These are phyloP conservation scores for Aureobasidium sp. DNA, from an alignment of 2,329 filamentous ascomycete genomes.

Conservation along the genomic window DNA sequence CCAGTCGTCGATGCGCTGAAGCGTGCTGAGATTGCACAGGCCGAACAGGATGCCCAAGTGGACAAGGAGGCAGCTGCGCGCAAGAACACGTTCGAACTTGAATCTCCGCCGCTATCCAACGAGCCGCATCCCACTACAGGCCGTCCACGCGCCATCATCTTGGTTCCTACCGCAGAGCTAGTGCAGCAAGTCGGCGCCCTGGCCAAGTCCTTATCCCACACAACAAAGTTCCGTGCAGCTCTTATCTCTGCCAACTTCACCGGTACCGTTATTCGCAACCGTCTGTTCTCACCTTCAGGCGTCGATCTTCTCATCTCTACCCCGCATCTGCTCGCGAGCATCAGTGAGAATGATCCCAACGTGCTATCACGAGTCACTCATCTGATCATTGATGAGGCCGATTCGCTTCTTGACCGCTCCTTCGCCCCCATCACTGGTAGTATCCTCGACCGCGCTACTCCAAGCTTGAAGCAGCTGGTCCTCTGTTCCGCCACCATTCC, in stretches of 20 bases:
- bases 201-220: slow-evolving; percentile 74
- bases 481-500: slow-evolving; percentile 97
- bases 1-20: slow-evolving; percentile 83
- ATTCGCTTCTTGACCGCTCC: slow-evolving; percentile 88
- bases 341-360: slow-evolving; percentile 82
- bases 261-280: slow-evolving; percentile 70
- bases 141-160: slow-evolving; percentile 71
- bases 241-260: slow-evolving; percentile 71
- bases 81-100: slow-evolving; percentile 51
- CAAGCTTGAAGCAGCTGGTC: slow-evolving; percentile 76
- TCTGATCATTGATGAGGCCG: slow-evolving; percentile 87
- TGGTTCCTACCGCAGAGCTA: slow-evolving; percentile 87
- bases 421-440: slow-evolving; percentile 75
- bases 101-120: slow-evolving; percentile 48
- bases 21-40: slow-evolving; percentile 45
- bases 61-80: slow-evolving; percentile 33
- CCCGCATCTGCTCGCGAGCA: slow-evolving; percentile 79
- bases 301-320: slow-evolving; percentile 83
- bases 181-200: slow-evolving; percentile 78
- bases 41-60: slow-evolving; percentile 36
- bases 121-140: slow-evolving; percentile 66
- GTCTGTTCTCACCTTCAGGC: slow-evolving; percentile 69
- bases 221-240: slow-evolving; percentile 76
- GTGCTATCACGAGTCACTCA: slow-evolving; percentile 86
- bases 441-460: slow-evolving; percentile 72